Conservation (phyloP, 2,329 filamentous ascomycete species). For the Paraconiothyrium brasiliense region DNA sequence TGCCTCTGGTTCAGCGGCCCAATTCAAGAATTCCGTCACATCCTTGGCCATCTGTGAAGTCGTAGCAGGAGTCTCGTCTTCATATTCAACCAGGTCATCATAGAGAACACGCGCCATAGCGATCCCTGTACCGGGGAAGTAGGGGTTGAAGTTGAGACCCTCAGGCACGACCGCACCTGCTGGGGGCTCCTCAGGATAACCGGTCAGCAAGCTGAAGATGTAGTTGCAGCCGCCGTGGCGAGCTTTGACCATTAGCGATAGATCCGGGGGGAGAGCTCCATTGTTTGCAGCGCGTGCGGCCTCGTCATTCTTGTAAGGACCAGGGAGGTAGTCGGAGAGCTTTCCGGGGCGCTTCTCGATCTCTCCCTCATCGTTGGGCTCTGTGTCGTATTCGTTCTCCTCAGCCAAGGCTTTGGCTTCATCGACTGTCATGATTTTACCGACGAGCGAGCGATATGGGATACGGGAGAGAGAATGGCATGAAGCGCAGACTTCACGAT, state of each 20-base stretch:
- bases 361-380: constrained; percentile 97
- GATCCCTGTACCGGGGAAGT: constrained; percentile 99
- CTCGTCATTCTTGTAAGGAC: constrained; percentile 99
- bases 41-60: constrained; percentile 99
- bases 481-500: constrained; percentile 96
- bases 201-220: constrained; percentile 95
- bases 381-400: constrained; percentile 97
- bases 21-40: constrained; percentile 98
- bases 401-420: constrained; percentile 98
- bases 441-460: constrained; percentile 91
- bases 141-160: constrained; percentile 99
- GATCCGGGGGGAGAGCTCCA: constrained; percentile 95
- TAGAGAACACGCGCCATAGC: constrained; percentile 99
- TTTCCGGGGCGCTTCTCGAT: constrained; percentile 99
- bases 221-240: constrained; percentile 98
- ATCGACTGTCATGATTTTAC: constrained; percentile 91
- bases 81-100: constrained; percentile 97
- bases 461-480: constrained; percentile 97
- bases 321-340: constrained; percentile 94
- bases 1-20: constrained; percentile 98
- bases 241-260: constrained; percentile 96
- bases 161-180: constrained; percentile 85
- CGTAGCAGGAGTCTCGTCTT: constrained; percentile 92
- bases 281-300: constrained; percentile 98
- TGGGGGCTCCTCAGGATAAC: constrained; percentile 95